Conservation (phyloP, 768 basidiomycete genomes). For the Tulasnella sp. region DNA sequence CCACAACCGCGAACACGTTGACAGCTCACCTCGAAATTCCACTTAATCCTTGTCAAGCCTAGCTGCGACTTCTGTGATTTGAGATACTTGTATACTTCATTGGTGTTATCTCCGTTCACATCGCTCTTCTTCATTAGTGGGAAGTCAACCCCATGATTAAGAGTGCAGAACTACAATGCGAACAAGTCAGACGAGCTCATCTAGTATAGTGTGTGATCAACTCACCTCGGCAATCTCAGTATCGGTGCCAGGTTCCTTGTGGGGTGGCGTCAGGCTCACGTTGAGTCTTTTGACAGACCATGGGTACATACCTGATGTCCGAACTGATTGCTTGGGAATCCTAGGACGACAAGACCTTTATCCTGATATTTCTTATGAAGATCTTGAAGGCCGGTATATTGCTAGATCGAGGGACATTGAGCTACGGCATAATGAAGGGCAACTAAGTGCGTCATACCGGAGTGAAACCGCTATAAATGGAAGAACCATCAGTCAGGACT, state of each 20-base stretch:
- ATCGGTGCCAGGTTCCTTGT: conserved; percentile 76
- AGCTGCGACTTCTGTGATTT: conserved; percentile 68
- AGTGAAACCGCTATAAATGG: conserved; percentile 54
- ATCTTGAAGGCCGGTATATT: conserved; percentile 53
- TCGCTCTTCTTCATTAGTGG: conserved; percentile 87
- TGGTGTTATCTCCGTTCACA: conserved; percentile 77
- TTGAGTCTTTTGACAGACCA: neutral
- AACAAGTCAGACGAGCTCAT: conserved; percentile 12
- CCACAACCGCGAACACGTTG: neutral
- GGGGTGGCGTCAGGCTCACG: conserved; percentile 45
- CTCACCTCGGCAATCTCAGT: conserved; percentile 40
- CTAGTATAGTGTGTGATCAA: conserved; percentile 9
- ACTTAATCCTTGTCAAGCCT: conserved; percentile 66
- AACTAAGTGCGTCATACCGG: too few relatives aligned
- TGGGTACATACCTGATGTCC: neutral
- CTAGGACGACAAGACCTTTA: conserved; percentile 60
- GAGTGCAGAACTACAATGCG: conserved; percentile 44
- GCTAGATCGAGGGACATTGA: too few relatives aligned
- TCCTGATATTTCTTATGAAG: conserved; percentile 75
- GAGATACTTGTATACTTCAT: conserved; percentile 65
- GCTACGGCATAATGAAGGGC: too few relatives aligned
- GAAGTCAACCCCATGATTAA: conserved; percentile 83
- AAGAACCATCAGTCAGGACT: neutral
- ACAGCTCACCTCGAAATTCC: conserved; percentile 69
- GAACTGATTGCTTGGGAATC: conserved; percentile 87